Percentiles rank a stretch among this genome's conserved stretches.
Evolutionary conservation across 2,329 filamentous ascomycete species (phyloP).

Genomic region (Cryoendolithus antarcticus): DNA sequence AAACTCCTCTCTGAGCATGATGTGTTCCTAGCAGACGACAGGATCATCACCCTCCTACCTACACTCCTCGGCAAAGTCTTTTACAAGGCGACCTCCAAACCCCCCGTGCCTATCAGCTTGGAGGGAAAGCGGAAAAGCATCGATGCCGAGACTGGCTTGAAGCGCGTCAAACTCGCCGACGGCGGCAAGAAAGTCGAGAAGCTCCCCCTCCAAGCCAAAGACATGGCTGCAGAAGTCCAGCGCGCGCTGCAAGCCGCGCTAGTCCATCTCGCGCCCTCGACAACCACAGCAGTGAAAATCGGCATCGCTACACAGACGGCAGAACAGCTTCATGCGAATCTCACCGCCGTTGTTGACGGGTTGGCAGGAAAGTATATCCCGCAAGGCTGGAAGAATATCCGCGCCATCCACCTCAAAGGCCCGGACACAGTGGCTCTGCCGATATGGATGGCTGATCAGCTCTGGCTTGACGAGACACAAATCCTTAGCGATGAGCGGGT

Average conservation of each 20-base stretch:
- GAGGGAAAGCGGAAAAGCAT: slow-evolving; percentile 37
- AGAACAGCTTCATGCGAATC: slow-evolving; percentile 68
- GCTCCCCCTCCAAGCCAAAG: slow-evolving; percentile 44
- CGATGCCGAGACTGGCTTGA: slow-evolving; percentile 40
- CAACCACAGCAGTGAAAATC: slow-evolving; percentile 69
- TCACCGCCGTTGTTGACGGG: slow-evolving; percentile 55
- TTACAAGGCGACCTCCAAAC: slow-evolving; percentile 74
- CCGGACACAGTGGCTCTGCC: slow-evolving; percentile 78
- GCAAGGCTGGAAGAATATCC: slow-evolving; percentile 78
- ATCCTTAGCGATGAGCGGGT: slow-evolving; percentile 45
- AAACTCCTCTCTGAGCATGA: slow-evolving; percentile 80
- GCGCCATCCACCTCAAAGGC: slow-evolving; percentile 79
- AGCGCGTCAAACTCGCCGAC: slow-evolving; percentile 30
- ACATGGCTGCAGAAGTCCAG: slow-evolving; percentile 70
- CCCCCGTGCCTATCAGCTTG: slow-evolving; percentile 72
- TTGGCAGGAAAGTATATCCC: slow-evolving; percentile 71
- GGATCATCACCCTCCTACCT: slow-evolving; percentile 62
- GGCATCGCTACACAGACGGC: slow-evolving; percentile 63
- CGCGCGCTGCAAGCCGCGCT: slow-evolving; percentile 65
- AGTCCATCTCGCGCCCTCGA: slow-evolving; percentile 65
- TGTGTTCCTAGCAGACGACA: slow-evolving; percentile 83
- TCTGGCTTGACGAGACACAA: slow-evolving; percentile 64
- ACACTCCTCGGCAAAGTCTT: slow-evolving; percentile 80
- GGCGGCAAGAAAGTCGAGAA: slow-evolving; percentile 27
- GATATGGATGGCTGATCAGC: slow-evolving; percentile 85